These are phyloP conservation scores for Kuraishia molischiana DNA, from an alignment of 805 yeast species.

Conservation along the genomic window DNA sequence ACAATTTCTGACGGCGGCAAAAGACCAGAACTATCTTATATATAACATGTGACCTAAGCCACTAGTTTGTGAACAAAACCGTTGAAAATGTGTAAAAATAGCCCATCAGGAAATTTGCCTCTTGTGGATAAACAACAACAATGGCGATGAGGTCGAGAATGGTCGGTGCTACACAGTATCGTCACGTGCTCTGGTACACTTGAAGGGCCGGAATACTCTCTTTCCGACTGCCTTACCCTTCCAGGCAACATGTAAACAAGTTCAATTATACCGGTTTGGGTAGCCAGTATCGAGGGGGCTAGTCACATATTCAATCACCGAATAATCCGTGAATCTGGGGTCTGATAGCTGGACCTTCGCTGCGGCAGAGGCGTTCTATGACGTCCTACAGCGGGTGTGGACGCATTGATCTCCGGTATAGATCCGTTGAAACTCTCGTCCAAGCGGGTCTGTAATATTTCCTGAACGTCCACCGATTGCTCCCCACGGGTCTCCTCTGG, in stretches of 20 bases:
- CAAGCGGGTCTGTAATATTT: neutral
- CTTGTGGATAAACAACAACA: constrained; percentile 7
- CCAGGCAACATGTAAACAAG: no score
- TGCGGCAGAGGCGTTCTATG: neutral
- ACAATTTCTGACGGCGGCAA: no score
- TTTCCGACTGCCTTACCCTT: no score
- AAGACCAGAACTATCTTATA: no score
- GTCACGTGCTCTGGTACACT: no score
- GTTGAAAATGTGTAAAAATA: neutral
- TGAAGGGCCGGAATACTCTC: no score
- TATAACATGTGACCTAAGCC: constrained; percentile 4
- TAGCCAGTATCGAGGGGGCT: no score
- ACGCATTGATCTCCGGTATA: neutral
- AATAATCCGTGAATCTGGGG: constrained; percentile 1
- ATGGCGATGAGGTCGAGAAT: no score
- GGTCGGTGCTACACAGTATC: no score
- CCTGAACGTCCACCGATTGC: neutral
- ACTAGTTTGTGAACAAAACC: constrained; percentile 3
- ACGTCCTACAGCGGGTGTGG: neutral
- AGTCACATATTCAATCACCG: no score
- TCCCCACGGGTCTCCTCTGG: no score
- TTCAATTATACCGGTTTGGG: no score
- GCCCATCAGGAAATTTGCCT: constrained; percentile 7
- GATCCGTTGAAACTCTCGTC: neutral
- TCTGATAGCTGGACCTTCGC: constrained; percentile 1